Evolutionary conservation across 2,329 filamentous ascomycete genomes (phyloP).

Genomic region (Macroventuria anomochaeta): DNA sequence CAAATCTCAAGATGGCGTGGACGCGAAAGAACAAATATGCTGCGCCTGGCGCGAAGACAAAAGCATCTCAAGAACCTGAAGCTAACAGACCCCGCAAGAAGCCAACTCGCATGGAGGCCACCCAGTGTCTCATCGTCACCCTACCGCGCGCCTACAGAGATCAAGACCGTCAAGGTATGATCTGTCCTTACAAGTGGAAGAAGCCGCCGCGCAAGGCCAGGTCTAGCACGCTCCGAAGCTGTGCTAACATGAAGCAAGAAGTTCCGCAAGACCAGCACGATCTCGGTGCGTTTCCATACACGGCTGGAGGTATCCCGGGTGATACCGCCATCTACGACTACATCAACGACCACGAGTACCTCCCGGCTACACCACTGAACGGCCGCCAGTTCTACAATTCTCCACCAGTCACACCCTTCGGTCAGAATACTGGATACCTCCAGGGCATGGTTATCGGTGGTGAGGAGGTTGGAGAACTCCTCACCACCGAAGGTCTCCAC

Average conservation of each 20-base stretch:
- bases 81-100: conserved; percentile 15
- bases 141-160: conserved; percentile 1
- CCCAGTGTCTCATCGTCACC: conserved; percentile 18
- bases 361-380: background rate
- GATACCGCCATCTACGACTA: no score
- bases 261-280: background rate
- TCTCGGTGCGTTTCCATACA: background rate
- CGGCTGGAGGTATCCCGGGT: background rate
- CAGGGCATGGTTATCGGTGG: conserved; percentile 4
- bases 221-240: background rate
- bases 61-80: conserved; percentile 5
- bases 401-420: background rate
- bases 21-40: conserved; percentile 24
- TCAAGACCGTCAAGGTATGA: conserved; percentile 5
- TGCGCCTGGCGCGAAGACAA: conserved; percentile 16
- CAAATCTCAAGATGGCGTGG: conserved; percentile 34
- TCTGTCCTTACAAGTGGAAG: conserved; percentile 11
- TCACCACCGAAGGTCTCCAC: background rate
- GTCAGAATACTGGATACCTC: background rate
- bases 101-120: conserved; percentile 12
- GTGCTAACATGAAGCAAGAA: conserved; percentile 4
- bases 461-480: background rate
- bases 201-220: background rate
- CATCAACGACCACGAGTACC: no score
- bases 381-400: background rate